Conservation (phyloP, 805 yeast genomes). For the Metschnikowia borealis region DNA sequence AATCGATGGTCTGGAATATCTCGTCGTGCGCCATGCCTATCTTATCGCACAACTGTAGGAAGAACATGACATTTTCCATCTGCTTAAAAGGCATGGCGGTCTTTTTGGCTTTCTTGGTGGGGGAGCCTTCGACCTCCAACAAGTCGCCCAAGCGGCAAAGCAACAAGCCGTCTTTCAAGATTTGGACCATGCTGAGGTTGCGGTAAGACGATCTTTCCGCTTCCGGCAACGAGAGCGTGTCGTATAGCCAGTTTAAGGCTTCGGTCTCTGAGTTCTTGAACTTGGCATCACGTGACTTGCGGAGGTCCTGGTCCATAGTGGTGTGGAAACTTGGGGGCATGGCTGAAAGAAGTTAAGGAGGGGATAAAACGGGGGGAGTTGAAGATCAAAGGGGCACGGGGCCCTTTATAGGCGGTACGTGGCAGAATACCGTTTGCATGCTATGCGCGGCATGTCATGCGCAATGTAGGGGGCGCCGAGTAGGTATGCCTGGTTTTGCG, state of each 20-base stretch:
- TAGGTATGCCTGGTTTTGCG: neutral
- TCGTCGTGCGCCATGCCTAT: slow-evolving; percentile 80
- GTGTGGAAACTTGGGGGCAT: slow-evolving; percentile 22
- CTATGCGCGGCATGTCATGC: neutral
- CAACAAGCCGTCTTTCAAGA: slow-evolving; percentile 56
- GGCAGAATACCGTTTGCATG: neutral
- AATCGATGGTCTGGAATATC: slow-evolving; percentile 71
- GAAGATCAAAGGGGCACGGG: slow-evolving; percentile 1
- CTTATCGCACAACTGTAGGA: slow-evolving; percentile 55
- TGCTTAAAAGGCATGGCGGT: slow-evolving; percentile 69
- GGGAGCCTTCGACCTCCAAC: slow-evolving; percentile 24
- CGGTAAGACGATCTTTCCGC: slow-evolving; percentile 9
- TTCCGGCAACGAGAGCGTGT: slow-evolving; percentile 22
- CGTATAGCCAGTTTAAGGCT: slow-evolving; percentile 54
- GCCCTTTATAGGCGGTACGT: neutral
- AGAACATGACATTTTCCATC: slow-evolving; percentile 82
- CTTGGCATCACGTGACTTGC: slow-evolving; percentile 46
- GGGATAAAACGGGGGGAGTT: neutral
- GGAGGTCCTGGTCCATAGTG: slow-evolving; percentile 62
- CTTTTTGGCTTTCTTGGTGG: slow-evolving; percentile 47
- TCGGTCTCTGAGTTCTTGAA: slow-evolving; percentile 41
- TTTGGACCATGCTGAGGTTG: slow-evolving; percentile 37
- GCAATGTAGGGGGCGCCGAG: neutral
- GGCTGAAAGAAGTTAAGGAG: slow-evolving; percentile 12
- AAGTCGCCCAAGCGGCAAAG: slow-evolving; percentile 34